Base-by-base conservation (phyloP, 2,329 filamentous ascomycete genomes). In the Zymoseptoria tritici region DNA sequence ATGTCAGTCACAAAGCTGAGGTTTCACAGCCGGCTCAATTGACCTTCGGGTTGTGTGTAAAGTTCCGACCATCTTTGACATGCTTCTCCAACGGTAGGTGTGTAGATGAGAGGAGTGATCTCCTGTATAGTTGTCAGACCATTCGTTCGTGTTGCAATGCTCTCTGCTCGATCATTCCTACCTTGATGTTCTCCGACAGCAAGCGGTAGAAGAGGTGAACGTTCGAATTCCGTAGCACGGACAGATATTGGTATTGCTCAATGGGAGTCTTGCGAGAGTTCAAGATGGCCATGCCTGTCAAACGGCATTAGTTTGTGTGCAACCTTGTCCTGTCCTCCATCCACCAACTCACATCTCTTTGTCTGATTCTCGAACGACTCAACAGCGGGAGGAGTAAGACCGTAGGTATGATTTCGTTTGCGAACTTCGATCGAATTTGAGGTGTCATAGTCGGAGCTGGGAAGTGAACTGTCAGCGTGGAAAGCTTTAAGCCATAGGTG, bases 1-100 rank as follows among this genome's bases (percentile, higher is more conserved):
- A 9, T 58, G 52, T 58, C 29, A 61, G 59, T 31, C 24, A 24
- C 46, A 6, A 13, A n/a, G 31, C 6, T 46, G 11, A 16, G 46
- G 29, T 21, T 11, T 16, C 7, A 20, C 19, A 0, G 21, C n/a
- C 56, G 56, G 57, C 54, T 19, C 7, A 16, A 69, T 74, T 67
- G 64, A 80, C 89, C 91, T 81, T 97, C 94, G 21, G 94, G 92
- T 67, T 92, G 89, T 62, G 92, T 95, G 81, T 96, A 97, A 69
- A 97, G 85, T 70, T 93, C 91, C 49, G 92, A 96, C 85, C 96
- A 99, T 77, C 93, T 88, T 73, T 96, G 81, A 79, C 94, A 99
- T 67, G 96, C 94, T 74, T 97, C 93, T 70, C 94, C 94, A 70
- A 99, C 91, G 71, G 89, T 92, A 52, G 90, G 90, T 19, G 90